Evolutionary conservation across 495 filamentous ascomycete genomes (phyloP).

Genomic region (Collariella sp.): DNA sequence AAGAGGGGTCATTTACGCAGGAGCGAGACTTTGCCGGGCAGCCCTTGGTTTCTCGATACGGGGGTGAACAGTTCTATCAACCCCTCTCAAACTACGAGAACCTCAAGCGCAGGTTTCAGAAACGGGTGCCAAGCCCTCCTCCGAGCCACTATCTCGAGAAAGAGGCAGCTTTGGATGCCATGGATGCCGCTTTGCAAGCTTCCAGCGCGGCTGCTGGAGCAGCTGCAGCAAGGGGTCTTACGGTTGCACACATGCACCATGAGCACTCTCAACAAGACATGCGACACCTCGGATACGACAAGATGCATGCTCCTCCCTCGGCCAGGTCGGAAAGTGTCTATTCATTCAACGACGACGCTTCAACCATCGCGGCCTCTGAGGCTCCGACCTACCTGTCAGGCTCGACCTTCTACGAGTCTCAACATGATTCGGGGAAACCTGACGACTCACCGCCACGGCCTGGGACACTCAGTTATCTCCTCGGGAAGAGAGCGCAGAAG

Average conservation of each 20-base stretch:
- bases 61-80: background rate
- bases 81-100: conserved; percentile 1
- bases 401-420: conserved; percentile 24
- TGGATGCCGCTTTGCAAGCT: background rate
- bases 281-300: conserved; percentile 9
- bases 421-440: conserved; percentile 17
- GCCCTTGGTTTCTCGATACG: background rate
- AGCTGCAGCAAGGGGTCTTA: conserved; percentile 14
- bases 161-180: background rate
- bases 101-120: conserved; percentile 1
- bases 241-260: conserved; percentile 20
- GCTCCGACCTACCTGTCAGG: conserved; percentile 26
- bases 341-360: conserved; percentile 23
- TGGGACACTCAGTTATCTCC: conserved; percentile 9
- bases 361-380: conserved; percentile 27
- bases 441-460: conserved; percentile 7
- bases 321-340: conserved; percentile 20
- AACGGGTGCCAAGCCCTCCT: conserved; percentile 1
- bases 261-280: conserved; percentile 8
- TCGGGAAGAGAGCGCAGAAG: conserved; percentile 3
- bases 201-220: conserved; percentile 7
- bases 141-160: conserved; percentile 2
- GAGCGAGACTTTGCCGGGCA: conserved; percentile 4
- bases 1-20: background rate
- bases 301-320: conserved; percentile 8